Evolutionary conservation across 169 alveolate genomes (phyloP).

Genomic region (Plasmodium vivax): DNA sequence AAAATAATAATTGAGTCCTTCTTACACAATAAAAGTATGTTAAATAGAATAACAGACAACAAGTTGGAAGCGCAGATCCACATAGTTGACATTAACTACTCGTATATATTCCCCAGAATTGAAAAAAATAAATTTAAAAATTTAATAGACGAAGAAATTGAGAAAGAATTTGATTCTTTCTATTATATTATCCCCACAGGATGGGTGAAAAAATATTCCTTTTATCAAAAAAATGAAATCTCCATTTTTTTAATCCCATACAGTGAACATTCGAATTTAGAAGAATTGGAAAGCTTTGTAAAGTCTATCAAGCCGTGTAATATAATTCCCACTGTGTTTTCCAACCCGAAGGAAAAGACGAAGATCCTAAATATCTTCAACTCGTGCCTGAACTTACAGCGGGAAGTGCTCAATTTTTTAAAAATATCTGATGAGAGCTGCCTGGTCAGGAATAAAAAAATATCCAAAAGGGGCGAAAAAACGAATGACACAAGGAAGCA

Average conservation of each 20-base stretch:
- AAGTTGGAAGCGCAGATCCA: constrained; percentile 73
- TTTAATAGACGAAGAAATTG: constrained; percentile 67
- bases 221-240: constrained; percentile 44
- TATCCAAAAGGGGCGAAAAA: background rate
- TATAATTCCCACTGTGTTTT: constrained; percentile 69
- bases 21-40: constrained; percentile 21
- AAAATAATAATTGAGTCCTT: constrained; percentile 36
- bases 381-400: constrained; percentile 39
- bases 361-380: constrained; percentile 25
- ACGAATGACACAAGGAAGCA: background rate
- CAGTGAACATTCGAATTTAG: constrained; percentile 72
- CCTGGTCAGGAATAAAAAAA: constrained; percentile 19
- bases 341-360: constrained; percentile 33
- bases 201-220: constrained; percentile 67
- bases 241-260: constrained; percentile 66
- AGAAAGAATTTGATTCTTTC: constrained; percentile 61
- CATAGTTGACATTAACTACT: constrained; percentile 64
- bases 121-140: constrained; percentile 41
- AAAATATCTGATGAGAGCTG: constrained; percentile 4
- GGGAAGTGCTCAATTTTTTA: constrained; percentile 18
- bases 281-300: constrained; percentile 49
- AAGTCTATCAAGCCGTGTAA: constrained; percentile 58
- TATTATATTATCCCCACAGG: constrained; percentile 75
- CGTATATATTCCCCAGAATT: constrained; percentile 59
- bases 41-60: constrained; percentile 58